Percentiles rank a stretch among this genome's conserved stretches.
These are phyloP conservation scores for Dissophora ornata DNA, from an alignment of 192 early-diverging fungal species.

Conservation along the genomic window DNA sequence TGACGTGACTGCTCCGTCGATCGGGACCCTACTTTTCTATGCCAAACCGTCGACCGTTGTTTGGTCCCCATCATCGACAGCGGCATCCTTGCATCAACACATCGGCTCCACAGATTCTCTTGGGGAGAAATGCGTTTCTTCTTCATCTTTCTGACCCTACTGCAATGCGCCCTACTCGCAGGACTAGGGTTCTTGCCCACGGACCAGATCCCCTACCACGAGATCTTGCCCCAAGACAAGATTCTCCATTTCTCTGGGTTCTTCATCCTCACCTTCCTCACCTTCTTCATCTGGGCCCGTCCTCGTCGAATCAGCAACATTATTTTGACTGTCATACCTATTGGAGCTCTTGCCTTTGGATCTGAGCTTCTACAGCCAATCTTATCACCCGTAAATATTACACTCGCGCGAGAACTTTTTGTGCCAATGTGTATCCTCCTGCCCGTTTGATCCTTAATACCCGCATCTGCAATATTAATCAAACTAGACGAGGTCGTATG, in stretches of 20 bases:
- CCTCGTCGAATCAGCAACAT: conserved; percentile 28
- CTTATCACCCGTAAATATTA: conserved; percentile 43
- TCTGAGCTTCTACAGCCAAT: conserved; percentile 49
- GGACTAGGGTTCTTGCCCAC: conserved; percentile 41
- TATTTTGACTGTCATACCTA: conserved; percentile 30
- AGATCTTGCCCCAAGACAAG: conserved; percentile 44
- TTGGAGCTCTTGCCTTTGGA: conserved; percentile 32
- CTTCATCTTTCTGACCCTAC: conserved; percentile 37
- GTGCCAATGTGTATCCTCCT: no score
- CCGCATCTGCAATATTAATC: background rate
- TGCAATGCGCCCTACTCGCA: conserved; percentile 38
- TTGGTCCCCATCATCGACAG: background rate
- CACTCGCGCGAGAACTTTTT: no score
- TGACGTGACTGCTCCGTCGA: no score
- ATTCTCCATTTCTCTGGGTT: conserved; percentile 44
- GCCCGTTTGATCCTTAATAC: no score
- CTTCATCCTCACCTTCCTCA: conserved; percentile 44
- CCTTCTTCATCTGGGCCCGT: conserved; percentile 51
- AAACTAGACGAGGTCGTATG: conserved; percentile 38
- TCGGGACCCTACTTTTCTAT: no score
- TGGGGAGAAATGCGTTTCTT: conserved; percentile 22
- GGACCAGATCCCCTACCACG: conserved; percentile 52
- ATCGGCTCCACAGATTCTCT: background rate
- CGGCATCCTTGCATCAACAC: background rate
- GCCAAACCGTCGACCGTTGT: no score